Base-by-base conservation (phyloP, 108 stramenopile genomes). In the Chaetoceros muelleri region DNA sequence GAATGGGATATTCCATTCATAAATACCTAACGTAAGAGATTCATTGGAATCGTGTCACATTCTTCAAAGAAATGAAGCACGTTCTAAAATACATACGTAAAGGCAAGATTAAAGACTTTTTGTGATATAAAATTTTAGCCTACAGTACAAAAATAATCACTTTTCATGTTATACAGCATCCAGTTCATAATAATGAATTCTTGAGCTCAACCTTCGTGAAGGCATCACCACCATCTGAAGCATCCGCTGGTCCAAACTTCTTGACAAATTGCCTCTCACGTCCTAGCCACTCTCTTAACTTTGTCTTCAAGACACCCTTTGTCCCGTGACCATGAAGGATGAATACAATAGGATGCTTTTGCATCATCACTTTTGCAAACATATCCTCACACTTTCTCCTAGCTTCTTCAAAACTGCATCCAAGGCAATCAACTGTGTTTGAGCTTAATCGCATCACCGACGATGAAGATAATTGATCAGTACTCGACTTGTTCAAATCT, bases 381-480 rank as follows among this genome's bases (percentile, higher is more conserved):
- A 72, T 79, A 53, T 68, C 67, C 22, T 65, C 60, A 55, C 66
- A 56, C 46, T 79, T 71, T 40, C 70, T 62, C 54, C 73, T 74
- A 25, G 87, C 82, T 60, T 94, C 90, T 47, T 87, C 84, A 58
- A 92, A 72, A 53, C 72, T 81, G 60, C 58, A 73, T 18, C 90
- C 95, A 7, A 88, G 82, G 30, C 86, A 79, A 49, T 95, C 88
- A 29, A 94, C 73, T 20, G 95, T 94, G 70, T 95, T 95, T 23
- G 74, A 66, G 20, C 78, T 70, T 17, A 74, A 85, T 27, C 85
- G 80, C 53, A 92, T 84, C 17, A 67, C 51, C 10, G 63, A n/a
- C 27, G 44, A 57, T 69, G 17, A 20, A 44, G 30, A 46, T 63
- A 34, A 45, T 57, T 5, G 61, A 13, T 30, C 55, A 61, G 21